phyloP scores from a whole-genome alignment of 371 early-diverging fungal genomes.

The Actinomortierella wolfii region DNA sequence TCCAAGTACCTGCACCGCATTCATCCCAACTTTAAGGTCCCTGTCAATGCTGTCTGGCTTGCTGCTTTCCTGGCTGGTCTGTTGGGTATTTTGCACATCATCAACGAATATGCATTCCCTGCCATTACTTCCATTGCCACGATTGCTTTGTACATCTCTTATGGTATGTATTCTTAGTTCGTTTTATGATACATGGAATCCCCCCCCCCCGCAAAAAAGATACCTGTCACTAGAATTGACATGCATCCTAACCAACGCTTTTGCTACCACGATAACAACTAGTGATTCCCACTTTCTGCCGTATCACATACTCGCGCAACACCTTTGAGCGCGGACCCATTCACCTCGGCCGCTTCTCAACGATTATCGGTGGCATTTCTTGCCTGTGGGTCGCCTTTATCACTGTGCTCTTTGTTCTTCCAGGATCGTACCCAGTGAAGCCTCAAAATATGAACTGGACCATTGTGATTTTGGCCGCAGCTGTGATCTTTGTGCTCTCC shows the following conservation, averaged over 20 bases:
- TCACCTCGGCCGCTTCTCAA: slow-evolving; percentile 52
- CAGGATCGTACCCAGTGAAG: slow-evolving; percentile 61
- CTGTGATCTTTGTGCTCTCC: slow-evolving; percentile 51
- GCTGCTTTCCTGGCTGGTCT: slow-evolving; percentile 48
- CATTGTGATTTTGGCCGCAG: slow-evolving; percentile 43
- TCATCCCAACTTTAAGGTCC: slow-evolving; percentile 49
- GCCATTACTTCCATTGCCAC: slow-evolving; percentile 74
- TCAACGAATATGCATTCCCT: slow-evolving; percentile 55
- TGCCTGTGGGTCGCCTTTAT: slow-evolving; percentile 64
- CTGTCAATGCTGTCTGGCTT: slow-evolving; percentile 48
- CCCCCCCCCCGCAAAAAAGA: too few species aligned
- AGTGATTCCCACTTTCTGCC: slow-evolving; percentile 60
- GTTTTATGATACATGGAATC: neutral
- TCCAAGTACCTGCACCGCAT: slow-evolving; percentile 56
- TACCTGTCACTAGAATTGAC: too few species aligned
- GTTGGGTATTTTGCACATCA: slow-evolving; percentile 53
- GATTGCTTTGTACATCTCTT: slow-evolving; percentile 71
- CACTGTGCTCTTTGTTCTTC: slow-evolving; percentile 64
- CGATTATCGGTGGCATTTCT: slow-evolving; percentile 53
- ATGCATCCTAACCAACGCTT: too few species aligned
- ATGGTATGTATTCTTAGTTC: slow-evolving; percentile 51
- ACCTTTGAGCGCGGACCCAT: slow-evolving; percentile 62
- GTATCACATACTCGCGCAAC: slow-evolving; percentile 57
- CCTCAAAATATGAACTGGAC: slow-evolving; percentile 66
- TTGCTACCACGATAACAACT: too few species aligned